Evolutionary conservation across 345 rosid species (phyloP).

Genomic region (Lenwebbia sp.): DNA sequence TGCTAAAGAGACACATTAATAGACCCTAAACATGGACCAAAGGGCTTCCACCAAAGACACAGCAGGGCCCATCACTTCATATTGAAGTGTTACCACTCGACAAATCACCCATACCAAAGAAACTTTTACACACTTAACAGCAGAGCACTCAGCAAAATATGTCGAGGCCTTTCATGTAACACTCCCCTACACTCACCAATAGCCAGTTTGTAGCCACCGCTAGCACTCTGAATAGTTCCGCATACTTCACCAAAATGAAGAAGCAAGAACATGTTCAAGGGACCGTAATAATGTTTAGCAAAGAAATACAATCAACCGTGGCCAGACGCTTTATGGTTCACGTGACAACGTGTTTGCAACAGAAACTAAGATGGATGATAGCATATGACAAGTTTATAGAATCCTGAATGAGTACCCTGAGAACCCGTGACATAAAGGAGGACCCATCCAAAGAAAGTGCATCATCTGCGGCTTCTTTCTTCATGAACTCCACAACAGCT

Average conservation of each 20-base stretch:
- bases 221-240: neutral
- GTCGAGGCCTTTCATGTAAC: neutral
- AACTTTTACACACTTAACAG: neutral
- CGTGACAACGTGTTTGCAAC: neutral
- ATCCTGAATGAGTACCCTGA: slow-evolving; percentile 47
- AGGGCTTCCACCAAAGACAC: neutral
- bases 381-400: neutral
- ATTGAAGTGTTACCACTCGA: neutral
- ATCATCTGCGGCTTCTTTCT: slow-evolving; percentile 80
- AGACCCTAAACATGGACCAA: neutral
- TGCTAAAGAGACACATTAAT: neutral
- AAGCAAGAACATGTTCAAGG: neutral
- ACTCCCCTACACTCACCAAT: neutral
- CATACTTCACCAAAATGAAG: neutral
- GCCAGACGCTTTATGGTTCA: neutral
- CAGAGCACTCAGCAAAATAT: neutral
- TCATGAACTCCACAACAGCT: slow-evolving; percentile 51
- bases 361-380: neutral
- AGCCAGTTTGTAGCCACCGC: neutral
- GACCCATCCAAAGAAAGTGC: slow-evolving; percentile 79
- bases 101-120: neutral
- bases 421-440: slow-evolving; percentile 87
- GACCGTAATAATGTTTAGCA: neutral
- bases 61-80: neutral
- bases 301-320: neutral